phyloP scores from a whole-genome alignment of 2,329 filamentous ascomycete genomes.

The Fusarium chaquense region DNA sequence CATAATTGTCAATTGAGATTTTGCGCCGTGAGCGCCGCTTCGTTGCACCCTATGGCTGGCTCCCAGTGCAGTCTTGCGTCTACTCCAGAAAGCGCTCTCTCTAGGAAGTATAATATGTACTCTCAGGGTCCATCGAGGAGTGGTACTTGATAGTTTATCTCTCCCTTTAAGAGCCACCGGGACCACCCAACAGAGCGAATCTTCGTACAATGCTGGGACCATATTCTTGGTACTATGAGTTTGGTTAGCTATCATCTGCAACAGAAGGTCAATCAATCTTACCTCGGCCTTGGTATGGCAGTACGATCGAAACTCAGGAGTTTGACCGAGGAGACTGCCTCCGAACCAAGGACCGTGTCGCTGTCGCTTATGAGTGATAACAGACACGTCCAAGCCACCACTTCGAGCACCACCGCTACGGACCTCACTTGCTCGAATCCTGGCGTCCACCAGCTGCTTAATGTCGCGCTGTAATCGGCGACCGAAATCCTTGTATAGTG shows the following conservation, averaged over 20 bases:
- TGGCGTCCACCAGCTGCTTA: slow-evolving; percentile 91
- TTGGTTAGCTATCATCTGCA: slow-evolving; percentile 22
- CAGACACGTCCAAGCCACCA: slow-evolving; percentile 94
- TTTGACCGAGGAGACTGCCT: slow-evolving; percentile 94
- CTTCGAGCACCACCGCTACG: slow-evolving; percentile 92
- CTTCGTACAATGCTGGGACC: slow-evolving; percentile 94
- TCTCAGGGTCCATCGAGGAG: slow-evolving; percentile 19
- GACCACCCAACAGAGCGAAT: slow-evolving; percentile 93
- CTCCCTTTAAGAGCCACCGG: slow-evolving; percentile 76
- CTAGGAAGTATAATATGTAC: slow-evolving; percentile 11
- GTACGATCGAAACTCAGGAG: slow-evolving; percentile 97
- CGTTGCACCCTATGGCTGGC: slow-evolving; percentile 26
- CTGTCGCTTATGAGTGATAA: slow-evolving; percentile 97
- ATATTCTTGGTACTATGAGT: slow-evolving; percentile 86
- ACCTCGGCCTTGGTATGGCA: slow-evolving; percentile 92
- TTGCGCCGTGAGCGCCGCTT: slow-evolving; percentile 38
- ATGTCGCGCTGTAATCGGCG: slow-evolving; percentile 96
- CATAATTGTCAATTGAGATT: slow-evolving; percentile 45
- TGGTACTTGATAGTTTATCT: slow-evolving; percentile 35
- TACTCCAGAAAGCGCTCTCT: slow-evolving; percentile 9
- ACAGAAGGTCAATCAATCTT: slow-evolving; percentile 40
- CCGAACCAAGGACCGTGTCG: slow-evolving; percentile 98
- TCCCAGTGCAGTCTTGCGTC: background rate
- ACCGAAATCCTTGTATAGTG: slow-evolving; percentile 98
- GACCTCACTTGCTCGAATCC: slow-evolving; percentile 92